A percentile compares a stretch with the other conserved stretches of the same genome.
Conservation (phyloP, 148 eudicot genomes). For the Polygonum maritimum region DNA sequence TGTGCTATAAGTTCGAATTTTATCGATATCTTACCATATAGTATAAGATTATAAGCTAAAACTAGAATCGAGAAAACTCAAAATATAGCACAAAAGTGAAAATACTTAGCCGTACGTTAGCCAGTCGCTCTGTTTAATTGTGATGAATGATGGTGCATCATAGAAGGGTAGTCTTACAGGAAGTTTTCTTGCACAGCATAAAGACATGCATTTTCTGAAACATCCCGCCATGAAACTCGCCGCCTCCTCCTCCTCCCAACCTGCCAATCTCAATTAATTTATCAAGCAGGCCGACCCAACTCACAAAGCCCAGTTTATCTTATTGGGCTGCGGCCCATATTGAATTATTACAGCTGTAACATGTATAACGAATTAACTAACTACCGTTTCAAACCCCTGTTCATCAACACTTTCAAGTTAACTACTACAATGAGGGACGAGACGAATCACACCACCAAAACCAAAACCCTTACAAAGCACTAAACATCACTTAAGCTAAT, state of each 20-base stretch:
- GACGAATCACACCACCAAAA: background rate
- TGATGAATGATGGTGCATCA: background rate
- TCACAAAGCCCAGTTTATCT: background rate
- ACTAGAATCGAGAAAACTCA: too few species aligned
- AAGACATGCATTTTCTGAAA: conserved; percentile 46
- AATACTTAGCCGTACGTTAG: too few species aligned
- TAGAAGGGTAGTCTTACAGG: conserved; percentile 10
- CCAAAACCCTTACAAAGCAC: too few species aligned
- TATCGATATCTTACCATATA: too few species aligned
- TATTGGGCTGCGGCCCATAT: background rate
- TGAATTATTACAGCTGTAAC: background rate
- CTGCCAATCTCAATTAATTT: background rate
- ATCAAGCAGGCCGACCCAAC: background rate
- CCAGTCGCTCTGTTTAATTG: too few species aligned
- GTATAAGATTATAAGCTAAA: too few species aligned
- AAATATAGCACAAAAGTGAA: too few species aligned
- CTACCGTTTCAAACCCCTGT: background rate
- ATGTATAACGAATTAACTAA: background rate
- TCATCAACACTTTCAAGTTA: background rate
- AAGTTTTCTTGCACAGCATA: conserved; percentile 34
- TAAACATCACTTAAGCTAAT: background rate
- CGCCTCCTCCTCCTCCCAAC: background rate
- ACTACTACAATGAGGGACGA: background rate
- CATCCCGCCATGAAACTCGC: conserved; percentile 29
- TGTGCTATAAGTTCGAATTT: too few species aligned